Conservation (phyloP, 345 rosid species). For the Bruguiera parviflora region DNA sequence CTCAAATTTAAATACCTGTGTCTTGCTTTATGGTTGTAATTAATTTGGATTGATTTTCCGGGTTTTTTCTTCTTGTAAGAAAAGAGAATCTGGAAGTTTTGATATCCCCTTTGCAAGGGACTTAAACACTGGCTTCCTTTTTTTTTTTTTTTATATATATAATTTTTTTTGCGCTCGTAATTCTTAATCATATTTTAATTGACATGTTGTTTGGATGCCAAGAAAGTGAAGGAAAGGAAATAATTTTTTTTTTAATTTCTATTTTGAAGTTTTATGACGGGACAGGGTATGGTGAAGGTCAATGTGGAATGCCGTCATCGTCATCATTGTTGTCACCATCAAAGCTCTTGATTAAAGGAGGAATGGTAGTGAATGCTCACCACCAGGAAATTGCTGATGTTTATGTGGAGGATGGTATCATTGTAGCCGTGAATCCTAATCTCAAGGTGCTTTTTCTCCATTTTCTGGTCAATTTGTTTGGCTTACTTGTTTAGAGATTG, state of each 20-base stretch:
- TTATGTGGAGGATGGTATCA: constrained; percentile 74
- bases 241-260: neutral
- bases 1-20: no score
- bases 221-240: neutral
- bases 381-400: constrained; percentile 82
- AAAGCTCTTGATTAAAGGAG: constrained; percentile 82
- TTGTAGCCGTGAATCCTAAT: constrained; percentile 66
- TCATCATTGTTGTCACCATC: constrained; percentile 27
- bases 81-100: neutral
- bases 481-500: no score
- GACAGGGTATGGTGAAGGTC: constrained; percentile 35
- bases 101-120: neutral
- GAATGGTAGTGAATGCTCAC: constrained; percentile 87
- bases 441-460: constrained; percentile 35
- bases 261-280: constrained; percentile 59
- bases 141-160: neutral
- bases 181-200: neutral
- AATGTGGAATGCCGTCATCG: constrained; percentile 41
- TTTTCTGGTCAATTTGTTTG: neutral
- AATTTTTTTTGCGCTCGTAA: neutral
- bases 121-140: neutral
- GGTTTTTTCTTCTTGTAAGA: neutral
- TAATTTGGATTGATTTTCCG: neutral
- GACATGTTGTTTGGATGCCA: neutral
- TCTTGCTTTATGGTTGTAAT: no score